These are phyloP conservation scores for Talaromyces sp. DNA, from an alignment of 2,329 filamentous ascomycete genomes.

Conservation along the genomic window DNA sequence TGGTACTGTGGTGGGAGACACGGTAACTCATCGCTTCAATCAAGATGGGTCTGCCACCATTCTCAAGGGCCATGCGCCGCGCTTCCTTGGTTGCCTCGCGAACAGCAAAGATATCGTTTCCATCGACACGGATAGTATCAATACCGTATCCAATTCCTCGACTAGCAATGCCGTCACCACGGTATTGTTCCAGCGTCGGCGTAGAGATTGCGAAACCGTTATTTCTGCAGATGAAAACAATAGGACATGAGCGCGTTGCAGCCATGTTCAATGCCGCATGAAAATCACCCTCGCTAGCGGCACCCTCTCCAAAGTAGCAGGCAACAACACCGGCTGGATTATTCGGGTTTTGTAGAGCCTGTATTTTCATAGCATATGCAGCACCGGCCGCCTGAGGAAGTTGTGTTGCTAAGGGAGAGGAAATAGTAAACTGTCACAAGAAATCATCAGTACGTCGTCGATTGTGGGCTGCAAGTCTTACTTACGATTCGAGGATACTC, in stretches of 20 bases:
- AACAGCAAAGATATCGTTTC: conserved; percentile 91
- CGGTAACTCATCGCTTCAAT: conserved; percentile 97
- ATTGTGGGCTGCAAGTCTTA: conserved; percentile 14
- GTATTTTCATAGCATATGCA: conserved; percentile 81
- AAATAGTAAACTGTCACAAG: conserved; percentile 68
- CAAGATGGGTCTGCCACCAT: conserved; percentile 75
- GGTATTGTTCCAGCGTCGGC: conserved; percentile 83
- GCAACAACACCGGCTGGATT: conserved; percentile 64
- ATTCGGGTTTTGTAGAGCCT: conserved; percentile 66
- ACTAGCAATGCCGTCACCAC: conserved; percentile 84
- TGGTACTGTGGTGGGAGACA: conserved; percentile 95
- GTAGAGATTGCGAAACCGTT: conserved; percentile 91
- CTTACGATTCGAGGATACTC: conserved; percentile 74
- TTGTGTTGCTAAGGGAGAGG: conserved; percentile 80
- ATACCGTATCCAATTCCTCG: conserved; percentile 89
- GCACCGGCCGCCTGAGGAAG: conserved; percentile 83
- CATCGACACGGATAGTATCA: conserved; percentile 84
- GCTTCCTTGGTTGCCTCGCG: conserved; percentile 74
- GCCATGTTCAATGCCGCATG: conserved; percentile 88
- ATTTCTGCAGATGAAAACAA: conserved; percentile 86
- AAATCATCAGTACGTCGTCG: not conserved
- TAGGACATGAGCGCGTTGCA: conserved; percentile 78
- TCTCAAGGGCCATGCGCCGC: conserved; percentile 68
- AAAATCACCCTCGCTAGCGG: conserved; percentile 86
- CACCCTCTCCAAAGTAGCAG: conserved; percentile 87